Evolutionary conservation across 148 eudicot genomes (phyloP), one percentile per base, ranked within the genome.

Genomic region (Arctostaphylos glauca): DNA sequence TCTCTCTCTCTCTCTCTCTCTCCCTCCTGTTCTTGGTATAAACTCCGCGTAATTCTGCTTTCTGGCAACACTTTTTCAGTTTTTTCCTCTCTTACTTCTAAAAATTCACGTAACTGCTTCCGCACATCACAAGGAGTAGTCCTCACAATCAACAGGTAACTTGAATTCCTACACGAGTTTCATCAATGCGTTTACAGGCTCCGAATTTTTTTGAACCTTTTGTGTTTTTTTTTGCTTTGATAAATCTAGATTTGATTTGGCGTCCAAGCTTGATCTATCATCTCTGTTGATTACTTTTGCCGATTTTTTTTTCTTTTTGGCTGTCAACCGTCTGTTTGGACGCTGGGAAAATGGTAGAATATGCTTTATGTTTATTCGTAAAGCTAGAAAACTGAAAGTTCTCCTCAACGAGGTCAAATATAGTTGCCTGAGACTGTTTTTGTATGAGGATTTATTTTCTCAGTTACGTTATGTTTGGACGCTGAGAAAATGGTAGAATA

Each of bases 171-270:
- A 5, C n/a, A 18, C 14, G 52, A 3, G 25, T 41, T 15, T 5
- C 31, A 1, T 79, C 43, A 79, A 79, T 79, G 55, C 58, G 12
- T 80, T 80, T 31, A 7, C 74, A 21, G 44, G 14, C 19, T 60
- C 41, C 46, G 81, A 47, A 55, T 78, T 59, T 19, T 3, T 43
- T 59, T 58, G 5, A 19, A 8, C 43, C 2, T 9, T 19, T 23
- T 10, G 2, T 25, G 9, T 5, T 46, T 59, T 8, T 58, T 78
- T 5, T 1, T 25, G 5, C 12, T 2, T 7, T 43, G 10, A 72
- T 72, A 3, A 43, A 80, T 21, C 58, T 80, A 50, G 81, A 80
- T 80, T 41, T 64, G 76, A 23, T 72, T 44, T 44, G 76, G n/a
- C 50, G 48, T 72, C 14, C 4, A 15, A 38, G 9, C 48, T 79